Evolutionary conservation across 2,329 filamentous ascomycete species (phyloP).

Genomic region (Teratosphaeria destructans): DNA sequence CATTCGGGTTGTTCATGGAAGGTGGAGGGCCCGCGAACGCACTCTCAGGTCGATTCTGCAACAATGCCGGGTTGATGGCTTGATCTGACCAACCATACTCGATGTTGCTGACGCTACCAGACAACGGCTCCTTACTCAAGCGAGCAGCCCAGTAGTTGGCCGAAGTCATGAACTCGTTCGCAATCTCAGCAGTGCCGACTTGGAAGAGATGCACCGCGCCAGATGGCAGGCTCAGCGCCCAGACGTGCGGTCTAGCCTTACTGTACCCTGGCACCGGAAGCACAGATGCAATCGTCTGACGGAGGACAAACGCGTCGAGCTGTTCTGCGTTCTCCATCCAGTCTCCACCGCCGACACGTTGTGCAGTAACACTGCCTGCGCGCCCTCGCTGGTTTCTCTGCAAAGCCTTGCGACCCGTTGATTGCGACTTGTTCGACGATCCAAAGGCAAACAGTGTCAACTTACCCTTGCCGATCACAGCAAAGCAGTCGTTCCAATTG

Average conservation of each 20-base stretch:
- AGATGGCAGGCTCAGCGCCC: conserved; percentile 82
- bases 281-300: conserved; percentile 83
- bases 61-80: conserved; percentile 51
- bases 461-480: conserved; percentile 88
- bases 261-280: conserved; percentile 89
- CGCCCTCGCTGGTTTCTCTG: conserved; percentile 14
- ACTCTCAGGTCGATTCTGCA: conserved; percentile 18
- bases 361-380: conserved; percentile 38
- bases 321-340: conserved; percentile 96
- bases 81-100: conserved; percentile 93
- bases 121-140: conserved; percentile 82
- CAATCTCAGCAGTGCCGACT: conserved; percentile 88
- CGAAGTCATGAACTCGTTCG: conserved; percentile 84
- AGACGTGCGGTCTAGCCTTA: conserved; percentile 80
- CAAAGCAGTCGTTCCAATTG: conserved; percentile 91
- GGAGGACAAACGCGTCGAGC: conserved; percentile 74
- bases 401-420: conserved; percentile 27
- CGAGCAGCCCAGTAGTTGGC: conserved; percentile 97
- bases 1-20: conserved; percentile 4
- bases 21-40: conserved; percentile 9
- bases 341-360: conserved; percentile 84
- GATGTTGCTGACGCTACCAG: conserved; percentile 89
- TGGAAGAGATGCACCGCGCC: conserved; percentile 98
- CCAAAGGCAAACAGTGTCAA: conserved; percentile 92
- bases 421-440: conserved; percentile 43